Base-by-base conservation (phyloP, 139 green algal species). In the Coelastrella sp. region DNA sequence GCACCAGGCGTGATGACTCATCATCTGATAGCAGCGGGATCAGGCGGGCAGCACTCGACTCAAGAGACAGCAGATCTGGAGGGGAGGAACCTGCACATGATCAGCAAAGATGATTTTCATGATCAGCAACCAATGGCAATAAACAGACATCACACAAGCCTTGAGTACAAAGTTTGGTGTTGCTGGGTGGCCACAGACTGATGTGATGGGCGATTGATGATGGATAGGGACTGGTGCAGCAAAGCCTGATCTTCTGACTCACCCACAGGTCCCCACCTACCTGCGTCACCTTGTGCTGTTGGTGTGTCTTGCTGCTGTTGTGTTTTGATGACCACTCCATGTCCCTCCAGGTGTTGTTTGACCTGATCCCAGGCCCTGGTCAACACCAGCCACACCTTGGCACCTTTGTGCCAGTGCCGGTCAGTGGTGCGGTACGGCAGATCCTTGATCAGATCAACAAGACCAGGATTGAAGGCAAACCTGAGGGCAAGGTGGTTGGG, bases 381-480 rank as follows among this genome's bases (percentile, higher is more conserved):
- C 17, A 63, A 34, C n/a, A 79, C 71, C 45, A 30, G 17, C 71
- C 71, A 79, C 43, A 79, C 37, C 45, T 79, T 79, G 27, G 25
- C 43, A 3, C 63, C 71, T 27, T 43, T 43, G 27, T 30, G 34
- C 43, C 45, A 79, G 3, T 59, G 21, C 25, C 69, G 45, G 40
- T 59, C 69, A 37, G 69, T 78, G 69, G 5, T 60, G 7, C 23
- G 25, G 40, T n/a, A 60, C 3, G 40, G 40, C 21, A 78, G 69
- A 5, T 60, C 25, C 69, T 78, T 78, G 40, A 78, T 78, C 25
- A 17, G 3, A 23, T 15, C 23, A 9, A 78, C 69, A 40, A 78
- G 59, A 5, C 25, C 5, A 17, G 23, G n/a, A 32, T 27, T 59
- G 69, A 38, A 78, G 69, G 23, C 41, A 32, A 21, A 64, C 9